These are phyloP conservation scores for Tolypocladium tropicale DNA, from an alignment of 2,329 filamentous ascomycete genomes.

Conservation along the genomic window DNA sequence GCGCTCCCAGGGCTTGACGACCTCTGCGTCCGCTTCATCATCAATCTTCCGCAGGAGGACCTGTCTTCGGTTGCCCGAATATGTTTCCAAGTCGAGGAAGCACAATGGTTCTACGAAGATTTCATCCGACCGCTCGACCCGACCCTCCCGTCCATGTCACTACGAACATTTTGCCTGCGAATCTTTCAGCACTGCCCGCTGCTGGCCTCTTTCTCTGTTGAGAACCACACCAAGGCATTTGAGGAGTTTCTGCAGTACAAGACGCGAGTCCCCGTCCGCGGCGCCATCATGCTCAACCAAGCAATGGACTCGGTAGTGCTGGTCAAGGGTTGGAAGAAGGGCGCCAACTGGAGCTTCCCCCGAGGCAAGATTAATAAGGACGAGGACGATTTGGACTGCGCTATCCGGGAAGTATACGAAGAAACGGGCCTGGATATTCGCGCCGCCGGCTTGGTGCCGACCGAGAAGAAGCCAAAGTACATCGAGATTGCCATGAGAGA, in stretches of 20 bases:
- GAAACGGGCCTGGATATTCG: constrained; percentile 86
- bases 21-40: constrained; percentile 93
- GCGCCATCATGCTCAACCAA: constrained; percentile 85
- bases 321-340: constrained; percentile 97
- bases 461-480: constrained; percentile 62
- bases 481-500: constrained; percentile 87
- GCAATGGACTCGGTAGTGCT: constrained; percentile 90
- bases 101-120: constrained; percentile 99
- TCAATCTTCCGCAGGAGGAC: constrained; percentile 90
- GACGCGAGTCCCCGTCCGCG: constrained; percentile 83
- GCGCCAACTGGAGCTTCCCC: constrained; percentile 92
- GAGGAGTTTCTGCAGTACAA: constrained; percentile 93
- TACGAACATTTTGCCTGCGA: constrained; percentile 76
- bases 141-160: constrained; percentile 70
- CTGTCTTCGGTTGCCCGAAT: constrained; percentile 83
- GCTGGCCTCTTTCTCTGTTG: constrained; percentile 67
- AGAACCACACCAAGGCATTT: constrained; percentile 73
- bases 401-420: constrained; percentile 88
- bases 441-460: constrained; percentile 64
- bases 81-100: constrained; percentile 97
- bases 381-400: constrained; percentile 87
- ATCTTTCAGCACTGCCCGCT: constrained; percentile 94
- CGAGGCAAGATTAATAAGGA: constrained; percentile 97
- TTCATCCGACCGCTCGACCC: constrained; percentile 90
- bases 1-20: constrained; percentile 73